Evolutionary conservation across 192 early-diverging fungal genomes (phyloP), one percentile per base, ranked within the genome.

Genomic region (Thoreauomyces humboldtii): DNA sequence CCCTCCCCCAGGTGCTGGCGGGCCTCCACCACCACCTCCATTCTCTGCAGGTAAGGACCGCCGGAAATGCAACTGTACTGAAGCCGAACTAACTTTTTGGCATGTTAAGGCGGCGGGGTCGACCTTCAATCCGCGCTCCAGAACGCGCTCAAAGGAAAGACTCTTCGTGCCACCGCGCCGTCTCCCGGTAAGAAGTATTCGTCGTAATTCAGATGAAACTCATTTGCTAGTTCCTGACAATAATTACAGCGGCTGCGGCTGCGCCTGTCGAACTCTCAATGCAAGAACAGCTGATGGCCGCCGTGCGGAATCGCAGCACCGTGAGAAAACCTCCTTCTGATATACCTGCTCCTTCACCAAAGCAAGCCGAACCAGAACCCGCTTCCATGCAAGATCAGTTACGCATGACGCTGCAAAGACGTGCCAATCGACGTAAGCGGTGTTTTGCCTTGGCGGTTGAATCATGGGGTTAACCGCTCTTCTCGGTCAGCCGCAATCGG

Each of bases 1-100:
- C 69, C 31, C 60, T 43, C 38, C 44, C 6, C 43, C 60, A 2
- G 24, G 28, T 63, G 25, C 42, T 19, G 60, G 50, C 7, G 67
- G 67, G 14, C 53, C 64, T 15, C 63, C 63, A 12, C 69, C 69
- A 22, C 70, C 70, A 34, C 70, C 70, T 9, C 70, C 65, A 25
- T 65, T 65, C 3, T 59, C 71, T 27, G 14, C 35, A 36, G 54
- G 54, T 56, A 17, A 56, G 22, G 17, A 25, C 17, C 24, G 41
- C 0, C 15, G 4, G 31, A 55, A 14, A 55, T 32, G 53, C 53
- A 34, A 55, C 33, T 27, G 38, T n/a, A n/a, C 38, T 41, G 38
- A 46, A 41, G 38, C 38, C 9, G n/a, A 41, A 41, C 47, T 43
- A n/a, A 0, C 1, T 15, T 17, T 48, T 36, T 45, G 14, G 42